A percentile compares a stretch with the other conserved stretches of the same genome.
These are phyloP conservation scores for Lentinula sp. DNA, from an alignment of 768 basidiomycete genomes.

Conservation along the genomic window DNA sequence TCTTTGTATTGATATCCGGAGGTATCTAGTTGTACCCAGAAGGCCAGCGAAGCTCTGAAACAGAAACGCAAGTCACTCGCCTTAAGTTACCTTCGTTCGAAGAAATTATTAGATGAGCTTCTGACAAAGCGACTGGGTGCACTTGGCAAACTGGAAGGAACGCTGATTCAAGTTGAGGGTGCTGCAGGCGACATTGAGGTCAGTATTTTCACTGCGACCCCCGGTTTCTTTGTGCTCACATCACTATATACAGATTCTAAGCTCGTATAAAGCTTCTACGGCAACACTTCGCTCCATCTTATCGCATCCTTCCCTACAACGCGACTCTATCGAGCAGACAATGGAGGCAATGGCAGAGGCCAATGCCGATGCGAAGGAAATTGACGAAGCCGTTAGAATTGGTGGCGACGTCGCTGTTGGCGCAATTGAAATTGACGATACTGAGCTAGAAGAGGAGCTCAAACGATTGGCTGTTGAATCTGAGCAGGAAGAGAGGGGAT, in stretches of 20 bases:
- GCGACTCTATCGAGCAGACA: slow-evolving; percentile 76
- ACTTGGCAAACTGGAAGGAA: slow-evolving; percentile 67
- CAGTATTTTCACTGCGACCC: slow-evolving; percentile 9
- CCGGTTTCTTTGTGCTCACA: neutral
- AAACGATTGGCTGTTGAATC: neutral
- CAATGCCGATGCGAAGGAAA: slow-evolving; percentile 74
- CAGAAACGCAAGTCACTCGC: slow-evolving; percentile 72
- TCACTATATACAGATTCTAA: slow-evolving; percentile 62
- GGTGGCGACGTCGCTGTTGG: slow-evolving; percentile 29
- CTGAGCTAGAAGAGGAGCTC: neutral
- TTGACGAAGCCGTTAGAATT: slow-evolving; percentile 70
- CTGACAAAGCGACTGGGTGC: slow-evolving; percentile 70
- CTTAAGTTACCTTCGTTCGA: slow-evolving; percentile 69
- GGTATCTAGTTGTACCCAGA: slow-evolving; percentile 51
- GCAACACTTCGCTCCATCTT: slow-evolving; percentile 71
- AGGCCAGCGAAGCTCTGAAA: slow-evolving; percentile 58
- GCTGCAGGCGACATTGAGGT: slow-evolving; percentile 91
- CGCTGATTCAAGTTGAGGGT: slow-evolving; percentile 76
- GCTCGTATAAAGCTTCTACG: slow-evolving; percentile 78
- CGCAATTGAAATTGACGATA: neutral
- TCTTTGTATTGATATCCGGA: neutral
- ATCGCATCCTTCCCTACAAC: slow-evolving; percentile 71
- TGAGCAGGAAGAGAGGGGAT: neutral
- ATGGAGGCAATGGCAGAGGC: slow-evolving; percentile 85
- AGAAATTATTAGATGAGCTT: slow-evolving; percentile 76